A percentile compares a stretch with the other conserved stretches of the same genome.
These are phyloP conservation scores for Opeltia flavorubescens DNA, from an alignment of 495 filamentous ascomycete genomes.

Conservation along the genomic window DNA sequence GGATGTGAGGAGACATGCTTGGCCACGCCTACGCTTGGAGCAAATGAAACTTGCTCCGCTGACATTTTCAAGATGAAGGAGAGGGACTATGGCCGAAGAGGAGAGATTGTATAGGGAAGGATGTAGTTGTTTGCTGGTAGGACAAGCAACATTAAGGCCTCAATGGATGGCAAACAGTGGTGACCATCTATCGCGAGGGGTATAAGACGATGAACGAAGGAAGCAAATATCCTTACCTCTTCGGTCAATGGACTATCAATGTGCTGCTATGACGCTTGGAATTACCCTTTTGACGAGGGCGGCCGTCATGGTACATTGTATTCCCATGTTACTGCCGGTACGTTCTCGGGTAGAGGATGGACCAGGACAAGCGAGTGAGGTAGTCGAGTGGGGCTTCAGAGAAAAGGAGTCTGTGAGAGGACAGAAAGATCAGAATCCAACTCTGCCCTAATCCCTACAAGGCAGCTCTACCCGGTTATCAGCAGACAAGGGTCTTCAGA, in stretches of 20 bases:
- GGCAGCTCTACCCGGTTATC: too few species aligned
- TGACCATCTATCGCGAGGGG: too few species aligned
- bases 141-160: too few species aligned
- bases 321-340: neutral
- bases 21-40: constrained; percentile 4
- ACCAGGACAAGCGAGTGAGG: neutral
- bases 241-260: too few species aligned
- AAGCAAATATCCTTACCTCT: too few species aligned
- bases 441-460: too few species aligned
- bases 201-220: neutral
- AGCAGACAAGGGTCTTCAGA: too few species aligned
- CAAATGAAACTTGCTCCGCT: constrained; percentile 7
- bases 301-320: neutral
- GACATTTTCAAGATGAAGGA: constrained; percentile 7
- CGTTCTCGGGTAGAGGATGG: neutral
- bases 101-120: neutral
- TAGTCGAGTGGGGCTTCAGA: neutral
- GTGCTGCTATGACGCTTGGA: neutral
- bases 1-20: constrained; percentile 14
- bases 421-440: too few species aligned
- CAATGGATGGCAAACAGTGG: too few species aligned
- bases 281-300: neutral
- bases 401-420: constrained; percentile 2
- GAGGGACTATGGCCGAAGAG: neutral
- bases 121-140: too few species aligned